A percentile compares a stretch with the other conserved stretches of the same genome.
phyloP scores from a whole-genome alignment of 441 rosid genomes.

The Cnidoscolus chayamansa region DNA sequence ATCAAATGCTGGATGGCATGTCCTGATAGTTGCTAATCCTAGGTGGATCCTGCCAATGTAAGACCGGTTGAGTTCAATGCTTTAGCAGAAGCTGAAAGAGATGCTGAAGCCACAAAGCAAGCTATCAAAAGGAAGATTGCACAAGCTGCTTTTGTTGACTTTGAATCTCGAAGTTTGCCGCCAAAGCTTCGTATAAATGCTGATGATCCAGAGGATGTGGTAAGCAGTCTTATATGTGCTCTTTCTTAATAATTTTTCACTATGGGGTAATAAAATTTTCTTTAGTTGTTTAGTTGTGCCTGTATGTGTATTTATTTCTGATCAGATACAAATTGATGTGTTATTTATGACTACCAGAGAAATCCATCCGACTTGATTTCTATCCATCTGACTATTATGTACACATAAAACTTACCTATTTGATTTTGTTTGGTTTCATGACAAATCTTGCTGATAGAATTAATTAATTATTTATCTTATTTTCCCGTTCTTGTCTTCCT shows the following conservation, averaged over 20 bases:
- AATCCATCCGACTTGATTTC: not conserved
- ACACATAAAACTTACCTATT: not conserved
- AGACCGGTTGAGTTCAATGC: slow-evolving; percentile 61
- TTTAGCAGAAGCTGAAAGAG: slow-evolving; percentile 78
- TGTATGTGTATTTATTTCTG: not conserved
- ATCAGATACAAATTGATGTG: not conserved
- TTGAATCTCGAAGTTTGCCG: slow-evolving; percentile 74
- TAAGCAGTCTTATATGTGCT: slow-evolving; percentile 27
- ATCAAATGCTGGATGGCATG: slow-evolving; percentile 1
- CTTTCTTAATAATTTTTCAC: not conserved
- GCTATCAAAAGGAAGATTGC: slow-evolving; percentile 92
- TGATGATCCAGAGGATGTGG: slow-evolving; percentile 97
- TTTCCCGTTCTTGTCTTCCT: not conserved
- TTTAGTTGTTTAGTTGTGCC: not conserved
- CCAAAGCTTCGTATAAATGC: slow-evolving; percentile 80
- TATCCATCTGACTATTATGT: not conserved
- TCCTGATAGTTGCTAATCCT: slow-evolving; percentile 22
- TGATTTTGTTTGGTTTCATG: not conserved
- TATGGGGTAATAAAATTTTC: not conserved
- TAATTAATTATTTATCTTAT: not conserved
- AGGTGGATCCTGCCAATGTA: slow-evolving; percentile 95
- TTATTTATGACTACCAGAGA: not conserved
- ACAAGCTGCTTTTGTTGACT: slow-evolving; percentile 78
- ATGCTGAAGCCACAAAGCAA: slow-evolving; percentile 88
- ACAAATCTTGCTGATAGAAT: not conserved